Percentiles rank a stretch among this genome's conserved stretches.
Evolutionary conservation across 768 basidiomycete species (phyloP).

Genomic region (Asterophora lycoperdoides): DNA sequence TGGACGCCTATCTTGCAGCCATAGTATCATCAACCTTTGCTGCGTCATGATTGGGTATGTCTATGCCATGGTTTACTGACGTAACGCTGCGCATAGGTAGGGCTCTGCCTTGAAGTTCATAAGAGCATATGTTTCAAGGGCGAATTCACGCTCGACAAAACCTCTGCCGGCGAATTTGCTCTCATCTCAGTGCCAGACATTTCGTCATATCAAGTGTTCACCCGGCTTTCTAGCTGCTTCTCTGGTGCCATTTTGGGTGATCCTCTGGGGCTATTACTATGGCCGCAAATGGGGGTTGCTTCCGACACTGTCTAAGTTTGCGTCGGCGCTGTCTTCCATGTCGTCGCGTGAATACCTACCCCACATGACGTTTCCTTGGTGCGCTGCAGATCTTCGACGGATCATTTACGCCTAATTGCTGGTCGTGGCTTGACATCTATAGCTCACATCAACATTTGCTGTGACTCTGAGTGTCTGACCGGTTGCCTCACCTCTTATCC

Average conservation of each 20-base stretch:
- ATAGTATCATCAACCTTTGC: constrained; percentile 33
- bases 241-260: constrained; percentile 36
- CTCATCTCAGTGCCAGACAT: constrained; percentile 41
- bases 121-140: too few species aligned
- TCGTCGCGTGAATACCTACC: too few species aligned
- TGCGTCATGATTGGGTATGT: constrained; percentile 38
- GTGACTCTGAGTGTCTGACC: too few species aligned
- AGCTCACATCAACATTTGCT: too few species aligned
- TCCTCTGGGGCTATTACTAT: constrained; percentile 32
- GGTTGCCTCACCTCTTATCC: too few species aligned
- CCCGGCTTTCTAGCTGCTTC: constrained; percentile 26
- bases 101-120: constrained; percentile 46
- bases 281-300: constrained; percentile 35
- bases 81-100: constrained; percentile 21
- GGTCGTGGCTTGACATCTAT: too few species aligned
- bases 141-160: constrained; percentile 36
- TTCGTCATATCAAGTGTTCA: constrained; percentile 41
- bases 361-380: too few species aligned
- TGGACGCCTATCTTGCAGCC: constrained; percentile 34
- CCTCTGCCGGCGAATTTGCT: constrained; percentile 27
- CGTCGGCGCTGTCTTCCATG: constrained; percentile 36
- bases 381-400: too few species aligned
- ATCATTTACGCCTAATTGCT: too few species aligned
- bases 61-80: too few species aligned
- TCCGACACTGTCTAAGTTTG: too few species aligned